Evolutionary conservation across 768 basidiomycete genomes (phyloP).

Genomic region (Mycena pura): DNA sequence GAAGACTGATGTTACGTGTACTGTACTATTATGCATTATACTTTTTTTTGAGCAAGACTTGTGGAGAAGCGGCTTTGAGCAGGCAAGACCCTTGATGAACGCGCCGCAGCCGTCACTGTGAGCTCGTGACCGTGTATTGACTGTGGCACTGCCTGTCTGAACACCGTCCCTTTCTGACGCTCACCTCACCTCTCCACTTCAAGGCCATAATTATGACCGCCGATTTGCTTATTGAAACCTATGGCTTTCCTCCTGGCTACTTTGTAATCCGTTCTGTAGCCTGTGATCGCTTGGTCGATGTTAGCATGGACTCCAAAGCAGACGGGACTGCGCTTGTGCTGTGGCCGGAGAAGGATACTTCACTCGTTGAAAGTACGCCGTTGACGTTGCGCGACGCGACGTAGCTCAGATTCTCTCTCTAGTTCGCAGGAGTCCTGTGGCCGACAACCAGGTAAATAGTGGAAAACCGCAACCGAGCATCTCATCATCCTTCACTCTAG

Average conservation of each 20-base stretch:
- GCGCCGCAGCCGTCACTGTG: too few species aligned
- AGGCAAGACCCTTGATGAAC: too few species aligned
- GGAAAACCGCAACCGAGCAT: not conserved
- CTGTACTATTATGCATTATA: not conserved
- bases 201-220: constrained; percentile 37
- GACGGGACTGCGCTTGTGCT: constrained; percentile 71
- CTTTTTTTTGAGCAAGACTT: too few species aligned
- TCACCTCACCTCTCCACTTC: too few species aligned
- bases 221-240: constrained; percentile 35
- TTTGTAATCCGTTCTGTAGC: constrained; percentile 67
- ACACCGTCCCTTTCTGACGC: too few species aligned
- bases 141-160: too few species aligned
- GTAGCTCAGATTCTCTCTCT: constrained; percentile 1
- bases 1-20: not conserved
- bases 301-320: constrained; percentile 55
- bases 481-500: constrained; percentile 40
- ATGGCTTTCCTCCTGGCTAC: constrained; percentile 57
- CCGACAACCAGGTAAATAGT: constrained; percentile 72
- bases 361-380: constrained; percentile 76
- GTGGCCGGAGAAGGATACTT: constrained; percentile 77
- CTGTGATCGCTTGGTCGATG: constrained; percentile 62
- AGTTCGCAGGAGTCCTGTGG: constrained; percentile 72
- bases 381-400: not conserved
- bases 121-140: too few species aligned
- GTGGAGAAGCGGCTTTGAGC: too few species aligned